Base-by-base conservation (phyloP, 768 basidiomycete species). In the Rhizopogon roseolus region DNA sequence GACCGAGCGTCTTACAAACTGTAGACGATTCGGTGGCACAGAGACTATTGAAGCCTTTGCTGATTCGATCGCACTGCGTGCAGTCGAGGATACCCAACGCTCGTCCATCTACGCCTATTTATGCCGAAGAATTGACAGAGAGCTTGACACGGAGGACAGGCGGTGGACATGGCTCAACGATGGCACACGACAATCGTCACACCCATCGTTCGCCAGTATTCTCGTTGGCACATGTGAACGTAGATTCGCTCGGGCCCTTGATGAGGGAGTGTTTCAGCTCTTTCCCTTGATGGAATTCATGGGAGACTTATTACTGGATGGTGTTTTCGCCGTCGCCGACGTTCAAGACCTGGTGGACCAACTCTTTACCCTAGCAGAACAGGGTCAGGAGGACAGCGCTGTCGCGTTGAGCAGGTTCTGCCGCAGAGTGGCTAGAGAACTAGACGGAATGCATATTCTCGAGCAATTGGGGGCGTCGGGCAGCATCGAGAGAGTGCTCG, bases 51-150 rank as follows among this genome's bases (percentile, higher is more conserved):
- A 77, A 51, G 67, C 72, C 19, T 78, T 81, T 61, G 81, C 80
- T 62, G 72, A 71, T 51, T 71, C 75, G 52, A 72, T 82, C 49
- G 79, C 81, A 62, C 74, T 78, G 57, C 81, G 80, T 67, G 80
- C 80, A 25, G 75, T 78, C 45, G 74, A 76, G 61, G 81, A 83
- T 57, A 72, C 74, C 25, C 68, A 70, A 27, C 79, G 77, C 70
- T 76, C 76, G 6, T 66, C 70, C 55, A 77, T 82, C 70, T 81
- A 81, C 61, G 81, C 79, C 14, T 67, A 70, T 27, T 67, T 82
- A 27, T 81, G 79, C 62, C 71, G 75, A 55, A 71, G 72, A 63
- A 64, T 81, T 54, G 71, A 77, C 62, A 75, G 76, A 55, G 67
- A 69, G 48, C 68, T 81, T 34, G 65, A 66, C 42, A 60, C 55